These are phyloP conservation scores for Venturia aucupariae DNA, from an alignment of 2,329 filamentous ascomycete species.

Conservation along the genomic window DNA sequence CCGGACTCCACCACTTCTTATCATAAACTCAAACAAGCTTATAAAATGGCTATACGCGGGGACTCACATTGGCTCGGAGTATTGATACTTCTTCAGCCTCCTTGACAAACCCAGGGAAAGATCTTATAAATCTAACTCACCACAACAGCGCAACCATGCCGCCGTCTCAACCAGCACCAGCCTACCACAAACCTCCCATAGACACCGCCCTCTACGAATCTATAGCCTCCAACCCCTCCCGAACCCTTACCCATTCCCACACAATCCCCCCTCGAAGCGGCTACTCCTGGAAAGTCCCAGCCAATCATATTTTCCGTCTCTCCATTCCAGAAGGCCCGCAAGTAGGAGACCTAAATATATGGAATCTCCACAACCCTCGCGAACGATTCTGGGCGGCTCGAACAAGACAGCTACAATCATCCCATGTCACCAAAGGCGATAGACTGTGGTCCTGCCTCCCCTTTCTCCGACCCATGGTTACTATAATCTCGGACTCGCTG, in stretches of 20 bases:
- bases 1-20: background rate
- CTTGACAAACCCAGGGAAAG: background rate
- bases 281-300: conserved; percentile 60
- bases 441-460: conserved; percentile 70
- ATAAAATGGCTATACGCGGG: background rate
- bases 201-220: conserved; percentile 10
- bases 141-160: background rate
- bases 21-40: background rate
- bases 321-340: conserved; percentile 70
- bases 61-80: background rate
- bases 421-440: conserved; percentile 63
- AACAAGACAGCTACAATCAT: conserved; percentile 68
- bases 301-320: conserved; percentile 60
- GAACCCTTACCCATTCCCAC: conserved; percentile 39
- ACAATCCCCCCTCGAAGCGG: conserved; percentile 65
- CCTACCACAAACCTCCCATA: conserved; percentile 12
- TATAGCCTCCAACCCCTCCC: conserved; percentile 2
- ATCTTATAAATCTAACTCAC: background rate
- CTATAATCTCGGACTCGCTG: conserved; percentile 58
- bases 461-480: conserved; percentile 65
- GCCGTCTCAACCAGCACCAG: background rate
- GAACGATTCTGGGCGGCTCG: conserved; percentile 76
- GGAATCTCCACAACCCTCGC: conserved; percentile 65
- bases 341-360: conserved; percentile 77
- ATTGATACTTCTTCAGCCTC: background rate